Evolutionary conservation across 169 alveolate genomes (phyloP).

Genomic region (Eimeria maxima): DNA sequence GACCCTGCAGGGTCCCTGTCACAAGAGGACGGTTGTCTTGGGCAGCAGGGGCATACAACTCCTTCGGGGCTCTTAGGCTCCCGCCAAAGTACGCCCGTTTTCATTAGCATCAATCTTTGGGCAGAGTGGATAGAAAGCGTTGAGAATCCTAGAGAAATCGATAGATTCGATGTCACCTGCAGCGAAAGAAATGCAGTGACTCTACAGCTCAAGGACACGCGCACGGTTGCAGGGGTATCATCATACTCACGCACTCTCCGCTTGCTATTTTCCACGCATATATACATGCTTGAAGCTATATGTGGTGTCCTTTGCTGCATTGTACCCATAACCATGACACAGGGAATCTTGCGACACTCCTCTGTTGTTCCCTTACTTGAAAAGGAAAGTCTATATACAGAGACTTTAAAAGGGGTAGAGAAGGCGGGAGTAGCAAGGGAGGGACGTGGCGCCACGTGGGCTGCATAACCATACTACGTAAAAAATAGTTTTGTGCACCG

Average conservation of each 20-base stretch:
- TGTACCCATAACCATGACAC: background rate
- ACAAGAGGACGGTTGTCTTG: background rate
- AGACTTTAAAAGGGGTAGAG: constrained; percentile 64
- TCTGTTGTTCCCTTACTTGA: constrained; percentile 20
- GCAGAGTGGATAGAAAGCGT: constrained; percentile 67
- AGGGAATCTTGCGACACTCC: background rate
- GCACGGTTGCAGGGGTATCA: background rate
- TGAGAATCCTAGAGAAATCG: constrained; percentile 65
- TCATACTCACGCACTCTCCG: background rate
- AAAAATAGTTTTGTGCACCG: background rate
- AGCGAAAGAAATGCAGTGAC: background rate
- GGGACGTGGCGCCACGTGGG: constrained; percentile 78
- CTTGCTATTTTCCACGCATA: background rate
- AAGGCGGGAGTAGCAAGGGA: constrained; percentile 68
- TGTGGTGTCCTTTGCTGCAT: background rate
- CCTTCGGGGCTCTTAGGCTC: constrained; percentile 44
- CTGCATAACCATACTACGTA: constrained; percentile 53
- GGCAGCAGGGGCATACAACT: background rate
- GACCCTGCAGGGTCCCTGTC: background rate
- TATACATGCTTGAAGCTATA: background rate
- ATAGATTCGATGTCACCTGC: constrained; percentile 56
- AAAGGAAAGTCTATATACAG: constrained; percentile 67
- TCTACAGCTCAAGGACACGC: background rate
- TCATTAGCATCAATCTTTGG: constrained; percentile 69
- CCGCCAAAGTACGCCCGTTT: constrained; percentile 62